These are phyloP conservation scores for Xeromyces bisporus DNA, from an alignment of 495 filamentous ascomycete species.

Conservation along the genomic window DNA sequence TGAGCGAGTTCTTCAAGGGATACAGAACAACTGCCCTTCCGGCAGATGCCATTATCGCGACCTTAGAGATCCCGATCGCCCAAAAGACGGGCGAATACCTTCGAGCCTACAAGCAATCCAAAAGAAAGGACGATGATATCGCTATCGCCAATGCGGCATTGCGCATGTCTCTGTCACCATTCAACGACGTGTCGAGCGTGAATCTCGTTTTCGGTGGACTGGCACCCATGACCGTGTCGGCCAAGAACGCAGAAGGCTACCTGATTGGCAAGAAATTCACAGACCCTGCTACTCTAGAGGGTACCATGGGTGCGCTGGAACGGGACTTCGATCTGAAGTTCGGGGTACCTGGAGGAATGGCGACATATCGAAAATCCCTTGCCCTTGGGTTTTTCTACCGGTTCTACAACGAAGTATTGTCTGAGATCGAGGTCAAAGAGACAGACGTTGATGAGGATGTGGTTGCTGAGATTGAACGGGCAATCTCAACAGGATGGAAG, in stretches of 20 bases:
- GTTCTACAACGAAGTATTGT: slow-evolving; percentile 36
- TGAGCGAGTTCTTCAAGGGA: slow-evolving; percentile 83
- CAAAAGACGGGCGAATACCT: slow-evolving; percentile 32
- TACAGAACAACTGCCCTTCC: slow-evolving; percentile 77
- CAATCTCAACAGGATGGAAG: slow-evolving; percentile 38
- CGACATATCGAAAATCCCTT: slow-evolving; percentile 80
- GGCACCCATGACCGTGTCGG: slow-evolving; percentile 72
- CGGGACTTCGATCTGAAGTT: slow-evolving; percentile 75
- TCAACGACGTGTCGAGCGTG: slow-evolving; percentile 46
- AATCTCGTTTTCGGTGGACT: slow-evolving; percentile 82
- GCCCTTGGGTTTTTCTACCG: slow-evolving; percentile 41
- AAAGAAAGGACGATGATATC: slow-evolving; percentile 93
- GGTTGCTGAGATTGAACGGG: slow-evolving; percentile 41
- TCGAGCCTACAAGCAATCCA: slow-evolving; percentile 83
- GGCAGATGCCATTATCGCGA: slow-evolving; percentile 66
- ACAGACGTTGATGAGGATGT: slow-evolving; percentile 32
- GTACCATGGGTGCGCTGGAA: slow-evolving; percentile 69
- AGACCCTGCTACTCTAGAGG: slow-evolving; percentile 66
- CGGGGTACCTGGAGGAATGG: slow-evolving; percentile 88
- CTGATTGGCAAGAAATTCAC: slow-evolving; percentile 65
- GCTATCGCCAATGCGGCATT: slow-evolving; percentile 83
- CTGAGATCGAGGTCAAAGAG: slow-evolving; percentile 27
- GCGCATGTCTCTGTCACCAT: slow-evolving; percentile 47
- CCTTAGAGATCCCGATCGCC: slow-evolving; percentile 66
- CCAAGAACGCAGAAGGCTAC: slow-evolving; percentile 54